Evolutionary conservation across 768 basidiomycete genomes (phyloP), one percentile per base, ranked within the genome.

Genomic region (Sistotremastrum suecicum): DNA sequence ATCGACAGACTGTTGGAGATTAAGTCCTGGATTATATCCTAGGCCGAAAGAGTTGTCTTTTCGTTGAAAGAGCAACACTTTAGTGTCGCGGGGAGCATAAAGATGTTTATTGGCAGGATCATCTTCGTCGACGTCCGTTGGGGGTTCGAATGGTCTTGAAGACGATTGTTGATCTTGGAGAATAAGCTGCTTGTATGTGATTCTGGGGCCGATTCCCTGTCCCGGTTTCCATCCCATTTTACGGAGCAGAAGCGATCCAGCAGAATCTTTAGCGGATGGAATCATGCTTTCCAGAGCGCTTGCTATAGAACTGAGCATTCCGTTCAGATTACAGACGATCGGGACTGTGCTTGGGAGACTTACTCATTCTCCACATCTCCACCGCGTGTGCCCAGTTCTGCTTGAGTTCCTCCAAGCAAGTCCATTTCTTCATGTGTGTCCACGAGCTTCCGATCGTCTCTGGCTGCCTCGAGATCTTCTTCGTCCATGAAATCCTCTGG

Each of bases 401-500:
- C 64, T 51, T 72, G 67, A 1, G 75, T 75, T 0, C 71, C 72
- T n/a, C 72, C 76, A 0, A 75, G 59, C 39, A 80, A 63, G 52
- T 83, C 77, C 72, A 81, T 82, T 52, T 84, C 74, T 34, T 92
- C 84, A 8, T 80, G 79, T 35, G 80, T 83, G 56, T 86, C 82
- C 3, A 90, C 75, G 6, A 95, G 60, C 12, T 72, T 76, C 53
- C 80, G 70, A 52, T 74, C 76, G 37, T 90, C 87, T 34, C 72
- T 75, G 49, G 84, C 61, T 50, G 88, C 88, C 39, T 84, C 78
- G 10, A 97, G 66, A 60, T 98, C 95, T 63, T 99, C 95, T 38
- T 97, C 95, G 64, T 99, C 95, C 95, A 99, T 98, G 58, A 88
- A 98, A 58, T 95, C 90, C 62, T 94, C 88, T 0, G 89, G 82